These are phyloP conservation scores for Spinellus fusiger DNA, from an alignment of 192 early-diverging fungal genomes.

Conservation along the genomic window DNA sequence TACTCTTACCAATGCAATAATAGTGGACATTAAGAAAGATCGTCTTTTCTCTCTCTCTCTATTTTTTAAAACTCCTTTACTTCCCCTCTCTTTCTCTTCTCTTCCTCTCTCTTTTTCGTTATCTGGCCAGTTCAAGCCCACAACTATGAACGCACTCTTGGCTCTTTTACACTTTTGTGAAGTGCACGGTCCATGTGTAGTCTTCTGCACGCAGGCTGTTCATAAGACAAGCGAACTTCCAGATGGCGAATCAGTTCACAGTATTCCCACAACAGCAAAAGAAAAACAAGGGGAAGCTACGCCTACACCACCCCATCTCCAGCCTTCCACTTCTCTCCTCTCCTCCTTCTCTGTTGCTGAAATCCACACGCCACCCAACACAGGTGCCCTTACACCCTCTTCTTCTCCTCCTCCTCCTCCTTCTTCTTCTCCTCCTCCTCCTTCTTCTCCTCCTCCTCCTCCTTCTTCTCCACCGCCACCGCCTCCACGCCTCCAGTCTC, in stretches of 20 bases:
- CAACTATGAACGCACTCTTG: constrained; percentile 37
- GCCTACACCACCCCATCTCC: neutral
- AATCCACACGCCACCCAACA: neutral
- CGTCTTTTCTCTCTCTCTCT: too few species aligned
- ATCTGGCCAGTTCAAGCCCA: neutral
- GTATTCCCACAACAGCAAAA: constrained; percentile 2
- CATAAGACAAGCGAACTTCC: constrained; percentile 10
- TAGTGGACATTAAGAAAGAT: too few species aligned
- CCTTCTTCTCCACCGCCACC: too few species aligned
- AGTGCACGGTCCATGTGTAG: constrained; percentile 34
- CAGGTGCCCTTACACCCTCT: neutral
- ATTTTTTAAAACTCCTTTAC: too few species aligned
- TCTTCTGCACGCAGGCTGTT: constrained; percentile 41
- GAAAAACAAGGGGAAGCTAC: neutral
- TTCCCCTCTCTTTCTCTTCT: neutral
- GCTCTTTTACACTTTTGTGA: constrained; percentile 44
- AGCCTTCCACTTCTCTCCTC: constrained; percentile 5
- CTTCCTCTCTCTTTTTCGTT: constrained; percentile 1
- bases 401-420: neutral
- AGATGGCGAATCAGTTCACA: neutral
- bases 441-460: neutral
- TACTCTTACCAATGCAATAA: too few species aligned
- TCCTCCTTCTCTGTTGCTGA: constrained; percentile 3
- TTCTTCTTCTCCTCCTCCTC: constrained; percentile 3
- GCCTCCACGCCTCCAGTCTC: neutral